These are phyloP conservation scores for Aegilops umbellulata DNA, from an alignment of 176 grass and related monocot genomes.

Conservation along the genomic window DNA sequence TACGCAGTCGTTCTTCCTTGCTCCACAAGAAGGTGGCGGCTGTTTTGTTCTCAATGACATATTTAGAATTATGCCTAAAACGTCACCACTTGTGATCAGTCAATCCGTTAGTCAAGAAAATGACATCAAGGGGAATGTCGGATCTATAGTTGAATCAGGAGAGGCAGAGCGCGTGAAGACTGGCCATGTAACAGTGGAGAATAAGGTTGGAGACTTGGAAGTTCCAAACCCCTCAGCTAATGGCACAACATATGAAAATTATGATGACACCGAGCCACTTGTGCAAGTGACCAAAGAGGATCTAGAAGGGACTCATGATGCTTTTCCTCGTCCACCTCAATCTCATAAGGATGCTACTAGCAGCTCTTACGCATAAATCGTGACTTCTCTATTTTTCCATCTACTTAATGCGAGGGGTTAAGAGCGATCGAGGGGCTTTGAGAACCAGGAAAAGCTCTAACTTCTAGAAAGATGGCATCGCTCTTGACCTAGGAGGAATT, in stretches of 20 bases:
- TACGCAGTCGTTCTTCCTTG: too few relatives aligned
- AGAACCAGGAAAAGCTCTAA: too few relatives aligned
- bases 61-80: too few relatives aligned
- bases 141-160: slow-evolving; percentile 23
- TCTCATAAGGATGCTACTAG: slow-evolving; percentile 45
- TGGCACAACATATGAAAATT: slow-evolving; percentile 18
- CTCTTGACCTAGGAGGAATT: too few relatives aligned
- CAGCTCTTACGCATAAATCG: slow-evolving; percentile 88
- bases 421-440: too few relatives aligned
- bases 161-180: neutral
- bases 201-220: neutral
- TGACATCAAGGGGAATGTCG: slow-evolving; percentile 30
- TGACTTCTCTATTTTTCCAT: slow-evolving; percentile 46
- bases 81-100: too few relatives aligned
- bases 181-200: slow-evolving; percentile 1
- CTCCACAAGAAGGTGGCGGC: too few relatives aligned
- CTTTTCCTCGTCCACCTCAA: slow-evolving; percentile 24
- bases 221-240: slow-evolving; percentile 8
- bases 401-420: too few relatives aligned
- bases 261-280: neutral
- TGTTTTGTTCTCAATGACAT: too few relatives aligned
- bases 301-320: slow-evolving; percentile 14
- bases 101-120: slow-evolving; percentile 20
- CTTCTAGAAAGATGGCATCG: too few relatives aligned
- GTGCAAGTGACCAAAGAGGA: slow-evolving; percentile 40